These are phyloP conservation scores for Erythrophleum ivorense DNA, from an alignment of 331 rosid species.

Conservation along the genomic window DNA sequence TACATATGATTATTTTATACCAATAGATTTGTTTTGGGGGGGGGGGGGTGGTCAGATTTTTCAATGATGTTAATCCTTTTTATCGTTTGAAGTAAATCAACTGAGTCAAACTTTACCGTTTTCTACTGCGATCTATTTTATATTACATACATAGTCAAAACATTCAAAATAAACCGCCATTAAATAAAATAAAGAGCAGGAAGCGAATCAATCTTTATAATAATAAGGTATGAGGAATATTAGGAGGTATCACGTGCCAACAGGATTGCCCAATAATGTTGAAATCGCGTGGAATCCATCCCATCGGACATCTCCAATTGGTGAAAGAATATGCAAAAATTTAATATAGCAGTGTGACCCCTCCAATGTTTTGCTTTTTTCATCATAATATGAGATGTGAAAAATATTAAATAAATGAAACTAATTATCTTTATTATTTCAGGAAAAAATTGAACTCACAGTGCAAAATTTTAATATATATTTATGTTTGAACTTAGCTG, in stretches of 20 bases:
- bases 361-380: too few relatives aligned
- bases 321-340: background rate
- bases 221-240: background rate
- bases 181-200: background rate
- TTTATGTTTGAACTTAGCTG: background rate
- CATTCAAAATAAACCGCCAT: background rate
- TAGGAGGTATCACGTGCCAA: conserved; percentile 10
- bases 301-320: background rate
- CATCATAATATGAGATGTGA: too few relatives aligned
- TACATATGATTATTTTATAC: background rate
- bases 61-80: background rate
- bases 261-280: background rate
- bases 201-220: background rate
- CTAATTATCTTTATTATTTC: too few relatives aligned
- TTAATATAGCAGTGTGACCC: too few relatives aligned
- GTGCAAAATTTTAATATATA: too few relatives aligned
- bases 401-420: too few relatives aligned
- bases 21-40: background rate
- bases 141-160: background rate
- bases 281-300: conserved; percentile 23
- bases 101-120: background rate
- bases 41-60: background rate
- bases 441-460: too few relatives aligned
- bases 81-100: background rate
- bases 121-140: background rate